A percentile compares a stretch with the other conserved stretches of the same genome.
These are phyloP conservation scores for Solanum paucissectum DNA, from an alignment of 257 asterid species.

Conservation along the genomic window DNA sequence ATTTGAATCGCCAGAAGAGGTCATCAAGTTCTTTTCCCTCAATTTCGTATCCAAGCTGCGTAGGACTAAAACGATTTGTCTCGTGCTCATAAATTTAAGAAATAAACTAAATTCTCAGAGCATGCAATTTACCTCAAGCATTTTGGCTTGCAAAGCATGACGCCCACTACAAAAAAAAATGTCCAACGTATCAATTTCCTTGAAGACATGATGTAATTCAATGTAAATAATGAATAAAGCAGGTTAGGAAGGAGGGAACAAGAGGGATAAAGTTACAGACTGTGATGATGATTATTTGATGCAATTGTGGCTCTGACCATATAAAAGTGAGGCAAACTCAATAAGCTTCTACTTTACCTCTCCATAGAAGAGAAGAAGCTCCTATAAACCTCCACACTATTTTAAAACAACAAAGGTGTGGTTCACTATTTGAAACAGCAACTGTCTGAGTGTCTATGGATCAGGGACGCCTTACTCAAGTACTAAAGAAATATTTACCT, in stretches of 20 bases:
- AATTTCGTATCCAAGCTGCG: slow-evolving; percentile 87
- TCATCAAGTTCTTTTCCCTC: slow-evolving; percentile 80
- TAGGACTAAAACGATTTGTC: background rate
- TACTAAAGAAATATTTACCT: background rate
- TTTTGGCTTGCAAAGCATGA: slow-evolving; percentile 88
- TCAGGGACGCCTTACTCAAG: background rate
- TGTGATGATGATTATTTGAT: background rate
- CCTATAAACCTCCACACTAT: background rate
- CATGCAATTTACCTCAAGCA: slow-evolving; percentile 58
- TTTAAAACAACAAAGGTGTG: background rate
- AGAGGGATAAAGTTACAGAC: background rate
- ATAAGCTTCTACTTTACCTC: background rate
- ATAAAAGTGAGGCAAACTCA: background rate
- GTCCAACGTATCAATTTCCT: slow-evolving; percentile 2
- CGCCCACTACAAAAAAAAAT: slow-evolving; percentile 64
- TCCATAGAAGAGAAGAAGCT: background rate
- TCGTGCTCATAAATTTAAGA: background rate
- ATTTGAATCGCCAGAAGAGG: slow-evolving; percentile 85
- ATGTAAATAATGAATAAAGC: background rate
- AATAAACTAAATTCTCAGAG: background rate
- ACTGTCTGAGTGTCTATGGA: background rate
- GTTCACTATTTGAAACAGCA: background rate
- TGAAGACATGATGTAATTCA: background rate
- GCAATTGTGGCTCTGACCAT: background rate
- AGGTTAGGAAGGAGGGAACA: background rate